These are phyloP conservation scores for Candida silvatica DNA, from an alignment of 805 yeast genomes.

Conservation along the genomic window DNA sequence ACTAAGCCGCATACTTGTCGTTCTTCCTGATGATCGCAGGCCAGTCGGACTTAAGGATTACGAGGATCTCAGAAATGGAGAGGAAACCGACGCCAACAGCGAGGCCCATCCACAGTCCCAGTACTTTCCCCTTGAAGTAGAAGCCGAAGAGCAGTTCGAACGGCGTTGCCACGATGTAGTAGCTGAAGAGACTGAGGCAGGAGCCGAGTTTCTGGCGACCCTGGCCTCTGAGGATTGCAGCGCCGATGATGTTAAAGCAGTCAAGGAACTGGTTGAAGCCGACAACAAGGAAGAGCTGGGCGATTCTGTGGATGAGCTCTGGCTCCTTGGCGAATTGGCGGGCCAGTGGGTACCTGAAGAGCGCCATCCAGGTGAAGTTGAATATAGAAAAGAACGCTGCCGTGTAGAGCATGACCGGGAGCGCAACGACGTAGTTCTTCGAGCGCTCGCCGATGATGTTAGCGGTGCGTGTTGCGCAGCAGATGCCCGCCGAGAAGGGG, in stretches of 20 bases:
- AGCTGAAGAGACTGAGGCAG: constrained; percentile 33
- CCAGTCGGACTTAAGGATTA: constrained; percentile 45
- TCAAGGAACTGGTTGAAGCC: constrained; percentile 44
- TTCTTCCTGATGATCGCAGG: constrained; percentile 32
- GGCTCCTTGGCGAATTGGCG: constrained; percentile 32
- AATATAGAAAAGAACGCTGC: constrained; percentile 26
- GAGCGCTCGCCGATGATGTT: constrained; percentile 45
- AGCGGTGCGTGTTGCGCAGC: constrained; percentile 43
- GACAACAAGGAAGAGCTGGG: constrained; percentile 34
- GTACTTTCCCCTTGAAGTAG: constrained; percentile 27
- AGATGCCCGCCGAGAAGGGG: constrained; percentile 44
- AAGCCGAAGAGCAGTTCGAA: constrained; percentile 37
- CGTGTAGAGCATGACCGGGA: constrained; percentile 27
- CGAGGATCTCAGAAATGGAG: constrained; percentile 31
- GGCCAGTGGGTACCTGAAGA: constrained; percentile 30
- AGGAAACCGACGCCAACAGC: constrained; percentile 33
- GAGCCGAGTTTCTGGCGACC: constrained; percentile 49
- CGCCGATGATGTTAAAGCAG: constrained; percentile 35
- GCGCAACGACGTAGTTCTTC: constrained; percentile 25
- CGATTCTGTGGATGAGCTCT: constrained; percentile 28
- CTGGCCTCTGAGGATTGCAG: constrained; percentile 44
- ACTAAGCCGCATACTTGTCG: constrained; percentile 10
- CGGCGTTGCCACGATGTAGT: constrained; percentile 43
- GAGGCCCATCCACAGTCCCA: constrained; percentile 43
- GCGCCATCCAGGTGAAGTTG: constrained; percentile 29